Conservation (phyloP, 805 yeast genomes). For the Schwanniomyces pseudopolymorphus region DNA sequence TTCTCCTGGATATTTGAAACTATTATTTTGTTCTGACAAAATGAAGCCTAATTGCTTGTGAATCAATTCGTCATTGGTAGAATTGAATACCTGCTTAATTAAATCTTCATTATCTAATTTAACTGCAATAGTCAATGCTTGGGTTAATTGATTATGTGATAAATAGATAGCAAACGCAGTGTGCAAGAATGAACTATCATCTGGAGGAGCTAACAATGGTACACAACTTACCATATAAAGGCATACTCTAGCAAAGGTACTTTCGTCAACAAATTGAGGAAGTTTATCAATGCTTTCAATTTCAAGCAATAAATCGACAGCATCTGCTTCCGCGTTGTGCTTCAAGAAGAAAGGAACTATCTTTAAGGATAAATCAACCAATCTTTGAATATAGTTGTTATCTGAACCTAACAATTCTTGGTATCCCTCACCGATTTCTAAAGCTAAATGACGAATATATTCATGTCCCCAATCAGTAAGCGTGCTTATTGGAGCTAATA, state of each 20-base stretch:
- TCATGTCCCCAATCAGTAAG: conserved; percentile 97
- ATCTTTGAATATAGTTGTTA: conserved; percentile 35
- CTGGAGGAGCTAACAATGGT: conserved; percentile 94
- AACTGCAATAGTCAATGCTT: conserved; percentile 87
- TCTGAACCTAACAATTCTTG: conserved; percentile 46
- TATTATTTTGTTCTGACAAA: conserved; percentile 81
- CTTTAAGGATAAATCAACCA: conserved; percentile 66
- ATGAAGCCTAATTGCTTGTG: conserved; percentile 92
- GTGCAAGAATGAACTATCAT: conserved; percentile 78
- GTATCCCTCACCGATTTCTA: conserved; percentile 90
- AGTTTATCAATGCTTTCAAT: conserved; percentile 83
- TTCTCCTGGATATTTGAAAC: conserved; percentile 62
- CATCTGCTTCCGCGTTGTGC: conserved; percentile 98
- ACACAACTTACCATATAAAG: conserved; percentile 94
- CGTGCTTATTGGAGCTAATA: conserved; percentile 51
- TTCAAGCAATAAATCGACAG: conserved; percentile 89
- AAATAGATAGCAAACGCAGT: conserved; percentile 88
- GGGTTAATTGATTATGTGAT: conserved; percentile 75
- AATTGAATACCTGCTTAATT: conserved; percentile 76
- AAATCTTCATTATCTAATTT: conserved; percentile 80
- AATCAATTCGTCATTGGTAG: conserved; percentile 68
- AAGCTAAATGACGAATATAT: conserved; percentile 90
- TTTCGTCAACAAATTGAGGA: conserved; percentile 79
- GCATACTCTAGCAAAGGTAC: conserved; percentile 86
- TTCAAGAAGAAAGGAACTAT: conserved; percentile 87